Conservation (phyloP, 2,329 filamentous ascomycete genomes). For the Cercospora zeina region DNA sequence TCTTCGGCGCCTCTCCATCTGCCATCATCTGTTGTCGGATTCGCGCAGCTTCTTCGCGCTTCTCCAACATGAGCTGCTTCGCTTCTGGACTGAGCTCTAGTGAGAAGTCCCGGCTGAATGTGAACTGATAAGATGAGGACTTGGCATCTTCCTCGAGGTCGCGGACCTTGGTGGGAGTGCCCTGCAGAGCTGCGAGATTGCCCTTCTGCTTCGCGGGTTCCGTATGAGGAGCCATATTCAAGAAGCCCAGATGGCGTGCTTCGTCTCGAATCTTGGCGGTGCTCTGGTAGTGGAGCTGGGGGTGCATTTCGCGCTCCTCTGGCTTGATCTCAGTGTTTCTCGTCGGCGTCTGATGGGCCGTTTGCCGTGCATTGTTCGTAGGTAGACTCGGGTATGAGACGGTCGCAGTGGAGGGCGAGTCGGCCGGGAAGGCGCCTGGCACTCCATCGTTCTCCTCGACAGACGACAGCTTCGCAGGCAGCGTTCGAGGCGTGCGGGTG, state of each 20-base stretch:
- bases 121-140: constrained; percentile 66
- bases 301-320: constrained; percentile 82
- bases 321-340: constrained; percentile 68
- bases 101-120: constrained; percentile 57
- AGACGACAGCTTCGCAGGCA: constrained; percentile 47
- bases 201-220: constrained; percentile 48
- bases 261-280: constrained; percentile 77
- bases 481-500: constrained; percentile 37
- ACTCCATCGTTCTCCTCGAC: constrained; percentile 50
- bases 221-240: constrained; percentile 64
- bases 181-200: constrained; percentile 51
- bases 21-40: constrained; percentile 69
- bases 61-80: constrained; percentile 61
- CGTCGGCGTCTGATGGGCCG: constrained; percentile 55
- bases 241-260: constrained; percentile 78
- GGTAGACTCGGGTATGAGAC: constrained; percentile 25
- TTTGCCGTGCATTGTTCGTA: constrained; percentile 23
- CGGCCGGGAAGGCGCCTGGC: constrained; percentile 40
- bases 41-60: constrained; percentile 69
- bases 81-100: constrained; percentile 62
- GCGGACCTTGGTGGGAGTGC: constrained; percentile 59
- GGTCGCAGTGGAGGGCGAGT: constrained; percentile 26
- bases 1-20: constrained; percentile 56
- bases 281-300: constrained; percentile 72
- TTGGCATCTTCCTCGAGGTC: constrained; percentile 43